Evolutionary conservation across 345 rosid genomes (phyloP).

Genomic region (Lepidium aucheri): DNA sequence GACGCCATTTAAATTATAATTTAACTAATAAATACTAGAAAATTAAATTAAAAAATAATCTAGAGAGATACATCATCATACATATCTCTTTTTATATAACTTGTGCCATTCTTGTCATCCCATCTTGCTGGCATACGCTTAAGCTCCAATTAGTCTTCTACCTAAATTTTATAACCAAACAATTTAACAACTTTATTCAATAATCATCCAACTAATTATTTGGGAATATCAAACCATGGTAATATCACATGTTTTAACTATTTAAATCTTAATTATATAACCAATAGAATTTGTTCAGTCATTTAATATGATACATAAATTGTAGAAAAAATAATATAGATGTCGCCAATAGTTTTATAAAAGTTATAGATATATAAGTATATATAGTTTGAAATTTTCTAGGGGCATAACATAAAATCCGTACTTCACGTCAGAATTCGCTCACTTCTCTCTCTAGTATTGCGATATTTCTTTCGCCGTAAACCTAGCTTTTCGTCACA

Average conservation of each 20-base stretch:
- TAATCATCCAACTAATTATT: neutral
- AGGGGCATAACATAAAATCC: no score
- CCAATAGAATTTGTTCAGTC: neutral
- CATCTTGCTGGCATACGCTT: conserved; percentile 24
- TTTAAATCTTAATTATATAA: neutral
- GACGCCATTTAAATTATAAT: neutral
- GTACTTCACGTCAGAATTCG: no score
- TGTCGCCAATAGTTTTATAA: neutral
- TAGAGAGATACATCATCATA: conserved; percentile 21
- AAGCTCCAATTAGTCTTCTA: neutral
- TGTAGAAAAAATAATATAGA: neutral
- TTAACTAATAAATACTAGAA: neutral
- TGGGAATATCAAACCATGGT: neutral
- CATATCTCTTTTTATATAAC: conserved; percentile 4
- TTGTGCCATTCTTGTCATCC: conserved; percentile 1
- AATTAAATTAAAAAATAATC: neutral
- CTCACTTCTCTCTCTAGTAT: no score
- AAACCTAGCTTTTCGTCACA: no score
- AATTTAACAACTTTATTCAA: neutral
- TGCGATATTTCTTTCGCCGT: no score
- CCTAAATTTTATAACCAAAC: neutral
- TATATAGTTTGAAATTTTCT: no score
- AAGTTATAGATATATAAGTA: neutral
- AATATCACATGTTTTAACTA: neutral
- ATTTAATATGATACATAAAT: neutral